A percentile compares a stretch with the other conserved stretches of the same genome.
Evolutionary conservation across 345 rosid genomes (phyloP).

Genomic region (Camelina sativa): DNA sequence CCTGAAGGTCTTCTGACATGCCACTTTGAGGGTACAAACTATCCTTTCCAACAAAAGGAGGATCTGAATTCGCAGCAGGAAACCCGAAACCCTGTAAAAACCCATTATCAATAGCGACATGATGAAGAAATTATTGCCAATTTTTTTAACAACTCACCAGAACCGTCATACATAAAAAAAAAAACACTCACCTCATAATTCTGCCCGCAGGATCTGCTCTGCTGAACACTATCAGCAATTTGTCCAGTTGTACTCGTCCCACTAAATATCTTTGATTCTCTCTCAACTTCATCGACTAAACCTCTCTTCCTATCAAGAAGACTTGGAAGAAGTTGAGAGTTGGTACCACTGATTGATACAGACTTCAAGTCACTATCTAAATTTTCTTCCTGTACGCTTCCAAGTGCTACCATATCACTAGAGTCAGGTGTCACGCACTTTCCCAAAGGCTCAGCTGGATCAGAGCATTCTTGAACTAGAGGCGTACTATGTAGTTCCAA

Average conservation of each 20-base stretch:
- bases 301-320: constrained; percentile 39
- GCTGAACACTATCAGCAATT: constrained; percentile 45
- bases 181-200: constrained; percentile 52
- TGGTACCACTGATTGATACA: constrained; percentile 41
- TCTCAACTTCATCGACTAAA: constrained; percentile 50
- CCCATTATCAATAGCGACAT: constrained; percentile 50
- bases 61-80: constrained; percentile 46
- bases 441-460: constrained; percentile 43
- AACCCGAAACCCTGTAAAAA: constrained; percentile 58
- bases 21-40: constrained; percentile 50
- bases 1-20: constrained; percentile 63
- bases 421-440: constrained; percentile 48
- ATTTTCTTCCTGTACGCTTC: constrained; percentile 34
- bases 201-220: constrained; percentile 48
- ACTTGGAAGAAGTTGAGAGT: constrained; percentile 37
- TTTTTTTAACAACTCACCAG: constrained; percentile 46
- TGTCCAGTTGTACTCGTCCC: constrained; percentile 46
- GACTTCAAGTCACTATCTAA: constrained; percentile 42
- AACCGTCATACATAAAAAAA: constrained; percentile 37
- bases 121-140: constrained; percentile 37
- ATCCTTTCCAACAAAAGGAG: constrained; percentile 48
- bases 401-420: constrained; percentile 35
- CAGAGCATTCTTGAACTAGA: constrained; percentile 45
- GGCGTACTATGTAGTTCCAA: constrained; percentile 40
- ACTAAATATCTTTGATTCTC: constrained; percentile 48